A percentile compares a stretch with the other conserved stretches of the same genome.
phyloP scores from a whole-genome alignment of 2,329 filamentous ascomycete genomes.

The Fonsecaea multimorphosa region DNA sequence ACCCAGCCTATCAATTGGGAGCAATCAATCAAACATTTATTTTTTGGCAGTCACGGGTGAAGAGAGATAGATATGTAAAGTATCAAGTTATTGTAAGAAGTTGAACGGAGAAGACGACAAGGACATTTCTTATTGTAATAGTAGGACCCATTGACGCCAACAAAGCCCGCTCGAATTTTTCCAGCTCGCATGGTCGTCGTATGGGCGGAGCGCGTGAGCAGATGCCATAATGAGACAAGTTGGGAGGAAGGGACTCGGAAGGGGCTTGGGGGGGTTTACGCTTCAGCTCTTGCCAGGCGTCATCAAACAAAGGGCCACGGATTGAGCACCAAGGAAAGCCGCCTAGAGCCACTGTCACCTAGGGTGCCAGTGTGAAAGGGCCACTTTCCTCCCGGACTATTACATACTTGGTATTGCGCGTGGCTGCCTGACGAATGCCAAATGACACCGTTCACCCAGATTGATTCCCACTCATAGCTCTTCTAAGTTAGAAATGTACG shows the following conservation, averaged over 20 bases:
- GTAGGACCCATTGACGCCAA: not conserved
- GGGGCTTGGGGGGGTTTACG: not conserved
- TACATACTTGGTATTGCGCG: too few species aligned
- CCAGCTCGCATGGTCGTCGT: not conserved
- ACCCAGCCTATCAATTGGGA: slow-evolving; percentile 9
- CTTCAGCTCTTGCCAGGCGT: not conserved
- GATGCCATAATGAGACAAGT: not conserved
- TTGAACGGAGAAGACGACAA: not conserved
- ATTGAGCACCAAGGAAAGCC: not conserved
- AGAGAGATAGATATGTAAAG: not conserved
- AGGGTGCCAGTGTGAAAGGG: not conserved
- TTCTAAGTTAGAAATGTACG: not conserved
- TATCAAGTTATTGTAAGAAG: not conserved
- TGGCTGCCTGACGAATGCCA: too few species aligned
- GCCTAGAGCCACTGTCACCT: not conserved
- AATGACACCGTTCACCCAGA: too few species aligned
- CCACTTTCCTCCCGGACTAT: not conserved
- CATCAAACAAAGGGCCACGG: not conserved
- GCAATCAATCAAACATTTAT: not conserved
- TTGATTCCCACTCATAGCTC: too few species aligned
- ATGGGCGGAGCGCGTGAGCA: not conserved
- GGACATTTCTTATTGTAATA: not conserved
- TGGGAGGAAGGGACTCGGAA: not conserved
- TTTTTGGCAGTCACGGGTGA: not conserved
- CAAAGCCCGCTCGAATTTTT: not conserved